Base-by-base conservation (phyloP, 2,329 filamentous ascomycete genomes). In the Cadophora malorum region DNA sequence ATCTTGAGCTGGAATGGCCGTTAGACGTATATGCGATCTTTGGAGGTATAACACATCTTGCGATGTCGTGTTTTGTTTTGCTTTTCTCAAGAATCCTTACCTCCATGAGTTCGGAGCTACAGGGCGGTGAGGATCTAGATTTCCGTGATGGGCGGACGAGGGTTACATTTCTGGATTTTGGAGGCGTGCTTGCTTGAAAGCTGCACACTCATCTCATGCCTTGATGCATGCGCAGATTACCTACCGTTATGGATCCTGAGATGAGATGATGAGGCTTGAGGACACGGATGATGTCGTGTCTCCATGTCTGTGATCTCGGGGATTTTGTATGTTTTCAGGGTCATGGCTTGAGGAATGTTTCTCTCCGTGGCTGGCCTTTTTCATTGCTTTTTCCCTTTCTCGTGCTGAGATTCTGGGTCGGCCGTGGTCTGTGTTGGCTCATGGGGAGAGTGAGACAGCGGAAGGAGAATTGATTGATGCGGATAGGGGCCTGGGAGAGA, bases 21-120 rank as follows among this genome's bases (percentile, higher is more conserved):
- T 25, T 59, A 56, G 50, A 65, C 31, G n/a, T 63, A 65, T 63
- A 66, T 68, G 38, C 63, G 56, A 65, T 68, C 23, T 19, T 21
- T 31, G 38, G 33, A 23, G 33, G 50, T 14, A 70, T 52, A 64
- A 25, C 31, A 31, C 31, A 33, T 25, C n/a, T 52, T 31, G 28
- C 52, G 16, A 53, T 56, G 59, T 56, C 47, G 49, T 33, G 41
- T 45, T 35, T n/a, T 59, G 33, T 41, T 41, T 41, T 59, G 10
- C 33, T 59, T 59, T 19, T 58, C 35, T 4, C 35, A 7, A 38
- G 25, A 3, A 33, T 53, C 16, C 6, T 5, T 3, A 16, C 4
- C 4, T 19, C 10, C 41, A 45, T 45, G 4, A 19, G 1, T 19
- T 6, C 12, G 16, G 12, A 45, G 41, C 14, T 45, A 45, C 50